Evolutionary conservation across 2,329 filamentous ascomycete genomes (phyloP), one percentile per base, ranked within the genome.

Genomic region (Bipolaris cookei): DNA sequence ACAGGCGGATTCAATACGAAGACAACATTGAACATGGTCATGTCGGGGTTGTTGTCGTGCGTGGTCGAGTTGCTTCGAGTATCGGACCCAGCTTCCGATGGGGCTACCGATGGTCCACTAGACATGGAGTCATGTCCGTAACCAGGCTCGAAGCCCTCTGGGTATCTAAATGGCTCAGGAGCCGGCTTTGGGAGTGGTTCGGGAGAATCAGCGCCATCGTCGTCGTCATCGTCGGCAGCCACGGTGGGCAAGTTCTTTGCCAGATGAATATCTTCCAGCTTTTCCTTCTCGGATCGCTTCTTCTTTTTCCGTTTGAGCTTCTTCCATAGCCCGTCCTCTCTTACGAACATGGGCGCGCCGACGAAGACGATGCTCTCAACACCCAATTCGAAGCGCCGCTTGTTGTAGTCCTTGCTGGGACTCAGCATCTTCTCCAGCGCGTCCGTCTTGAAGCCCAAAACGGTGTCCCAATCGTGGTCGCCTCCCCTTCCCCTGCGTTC

Each of bases 21-120:
- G 21, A 98, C 92, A 10, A 97, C 85, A 75, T 97, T 96, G 78
- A 99, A 99, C 94, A 98, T 98, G 61, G 89, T 92, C 90, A 98
- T 93, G 72, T 90, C 88, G 2, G 70, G 70, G n/a, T 58, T 67
- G 70, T 86, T 82, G 59, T 89, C 82, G 38, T 66, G 63, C 13
- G 76, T 77, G 8, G 70, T 75, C 13, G 72, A 76, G 69, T 77
- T 74, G 28, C 71, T 75, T 47, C 70, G 77, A n/a, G 71, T 66
- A 34, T 77, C 75, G n/a, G 74, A 74, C n/a, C 73, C 76, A 14
- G 68, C 70, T 48, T 77, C 76, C 0, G 76, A 77, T 6, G 63
- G 62, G 1, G 70, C 69, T 21, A 18, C 47, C 5, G 71, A 75
- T 5, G 70, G 61, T n/a, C 68, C 59, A 8, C 63, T 68, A n/a